Percentiles rank a stretch among this genome's conserved stretches.
phyloP scores from a whole-genome alignment of 2,329 filamentous ascomycete genomes.

The Xylogone sp. region DNA sequence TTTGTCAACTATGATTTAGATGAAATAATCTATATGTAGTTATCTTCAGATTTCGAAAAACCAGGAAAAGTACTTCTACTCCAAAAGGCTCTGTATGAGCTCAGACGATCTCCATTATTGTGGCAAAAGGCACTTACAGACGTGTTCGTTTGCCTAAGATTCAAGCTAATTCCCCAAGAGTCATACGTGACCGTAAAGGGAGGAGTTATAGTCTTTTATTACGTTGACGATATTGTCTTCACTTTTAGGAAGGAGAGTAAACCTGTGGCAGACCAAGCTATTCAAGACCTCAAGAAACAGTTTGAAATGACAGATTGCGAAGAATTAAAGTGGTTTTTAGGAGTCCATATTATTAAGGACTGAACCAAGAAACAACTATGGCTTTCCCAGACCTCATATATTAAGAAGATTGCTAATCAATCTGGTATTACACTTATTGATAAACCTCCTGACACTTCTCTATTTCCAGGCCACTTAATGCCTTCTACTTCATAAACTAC shows the following conservation, averaged over 20 bases:
- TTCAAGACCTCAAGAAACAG: slow-evolving; percentile 16
- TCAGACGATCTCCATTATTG: slow-evolving; percentile 25
- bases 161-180: slow-evolving; percentile 9
- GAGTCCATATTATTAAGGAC: slow-evolving; percentile 19
- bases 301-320: slow-evolving; percentile 27
- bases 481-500: not conserved
- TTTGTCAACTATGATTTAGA: slow-evolving; percentile 28
- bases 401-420: slow-evolving; percentile 15
- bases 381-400: slow-evolving; percentile 19
- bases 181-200: slow-evolving; percentile 12
- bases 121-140: slow-evolving; percentile 20
- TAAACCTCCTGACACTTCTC: slow-evolving; percentile 8
- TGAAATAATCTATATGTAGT: slow-evolving; percentile 22
- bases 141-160: slow-evolving; percentile 16
- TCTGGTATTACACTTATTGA: slow-evolving; percentile 9
- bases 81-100: slow-evolving; percentile 25
- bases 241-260: too few species aligned
- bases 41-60: slow-evolving; percentile 13
- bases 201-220: slow-evolving; percentile 16
- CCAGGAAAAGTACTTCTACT: slow-evolving; percentile 15
- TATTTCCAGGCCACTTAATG: slow-evolving; percentile 4
- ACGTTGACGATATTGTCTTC: slow-evolving; percentile 24
- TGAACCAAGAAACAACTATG: slow-evolving; percentile 5
- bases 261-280: too few species aligned
- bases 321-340: slow-evolving; percentile 17